A percentile compares a stretch with the other conserved stretches of the same genome.
Evolutionary conservation across 1,284 basidiomycete species (phyloP).

Genomic region (Trametes polyzona): DNA sequence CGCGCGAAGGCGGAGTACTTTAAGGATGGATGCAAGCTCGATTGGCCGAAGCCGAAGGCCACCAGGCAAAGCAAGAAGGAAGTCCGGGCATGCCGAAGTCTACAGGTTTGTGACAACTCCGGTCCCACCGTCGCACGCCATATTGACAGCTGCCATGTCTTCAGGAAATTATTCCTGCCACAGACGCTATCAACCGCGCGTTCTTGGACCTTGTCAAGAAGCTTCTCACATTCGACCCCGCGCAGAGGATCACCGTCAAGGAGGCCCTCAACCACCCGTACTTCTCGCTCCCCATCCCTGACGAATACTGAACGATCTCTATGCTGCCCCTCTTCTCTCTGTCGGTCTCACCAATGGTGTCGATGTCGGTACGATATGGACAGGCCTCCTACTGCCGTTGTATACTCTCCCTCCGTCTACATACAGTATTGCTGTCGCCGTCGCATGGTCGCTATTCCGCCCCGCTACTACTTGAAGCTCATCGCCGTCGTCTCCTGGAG

Average conservation of each 20-base stretch:
- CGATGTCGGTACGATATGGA: slow-evolving; percentile 32
- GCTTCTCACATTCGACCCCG: slow-evolving; percentile 91
- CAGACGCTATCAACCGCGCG: slow-evolving; percentile 71
- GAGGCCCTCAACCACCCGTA: slow-evolving; percentile 90
- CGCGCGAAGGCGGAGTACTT: slow-evolving; percentile 92
- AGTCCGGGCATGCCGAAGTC: slow-evolving; percentile 82
- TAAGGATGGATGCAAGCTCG: slow-evolving; percentile 80
- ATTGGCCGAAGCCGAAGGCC: slow-evolving; percentile 90
- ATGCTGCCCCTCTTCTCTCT: slow-evolving; percentile 18
- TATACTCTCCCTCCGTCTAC: slow-evolving; percentile 34
- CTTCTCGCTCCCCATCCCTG: slow-evolving; percentile 66
- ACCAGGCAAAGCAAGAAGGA: slow-evolving; percentile 93
- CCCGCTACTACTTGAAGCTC: slow-evolving; percentile 30
- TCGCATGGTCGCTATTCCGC: slow-evolving; percentile 34
- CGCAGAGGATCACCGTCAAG: slow-evolving; percentile 82
- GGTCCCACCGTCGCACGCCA: not conserved
- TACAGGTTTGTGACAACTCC: slow-evolving; percentile 59
- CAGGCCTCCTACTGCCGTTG: slow-evolving; percentile 34
- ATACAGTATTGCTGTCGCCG: slow-evolving; percentile 36
- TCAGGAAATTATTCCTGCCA: slow-evolving; percentile 84
- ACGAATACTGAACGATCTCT: slow-evolving; percentile 36
- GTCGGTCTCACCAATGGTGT: slow-evolving; percentile 22
- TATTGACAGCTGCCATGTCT: slow-evolving; percentile 1
- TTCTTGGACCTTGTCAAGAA: slow-evolving; percentile 89
- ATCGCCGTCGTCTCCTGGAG: slow-evolving; percentile 29